Base-by-base conservation (phyloP, 148 eudicot genomes). In the Arctostaphylos glauca region DNA sequence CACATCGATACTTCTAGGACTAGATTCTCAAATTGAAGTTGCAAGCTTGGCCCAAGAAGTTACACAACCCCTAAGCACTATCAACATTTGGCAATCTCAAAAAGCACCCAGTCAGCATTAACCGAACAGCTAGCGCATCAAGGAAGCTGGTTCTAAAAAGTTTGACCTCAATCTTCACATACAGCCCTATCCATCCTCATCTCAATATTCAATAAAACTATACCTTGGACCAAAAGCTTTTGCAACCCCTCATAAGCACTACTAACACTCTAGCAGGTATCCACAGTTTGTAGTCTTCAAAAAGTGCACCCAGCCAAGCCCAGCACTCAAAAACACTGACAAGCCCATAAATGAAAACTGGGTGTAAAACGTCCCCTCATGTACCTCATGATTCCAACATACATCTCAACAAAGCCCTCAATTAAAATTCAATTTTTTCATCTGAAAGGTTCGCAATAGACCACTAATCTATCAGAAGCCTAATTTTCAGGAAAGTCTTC, bases 1-100 rank as follows among this genome's bases (percentile, higher is more conserved):
- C 5, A 41, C 59, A 76, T 53, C 21, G 9, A 23, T 25, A 53
- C 23, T 52, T 73, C 62, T 46, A 50, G 1, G 0, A 12, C 50
- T 50, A 43, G 76, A 72, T 31, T 38, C 74, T 38, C 38, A 52
- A 52, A 23, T 21, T 76, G 60, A 53, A 77, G 80, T 55, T 54
- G 66, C 80, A 56, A 56, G 80, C 47, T 59, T 78, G 68, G 77
- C 54, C 55, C 56, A 74, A 48, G 23, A 48, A 49, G 15, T 74
- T 74, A 1, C 7, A 21, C 76, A 47, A 73, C 9, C 77, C 76
- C 77, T 73, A 73, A 6, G 77, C 13, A 46, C 31, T 5, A 71
- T 44, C 50, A 16, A 44, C 19, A 71, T 16, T 43, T 12, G 19
- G 21, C 49, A 71, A 16, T 18, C 73, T 67, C 46, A 43, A 71